Percentiles rank a stretch among this genome's conserved stretches.
Evolutionary conservation across 495 filamentous ascomycete genomes (phyloP).

Genomic region (Penicillium pancosmium): DNA sequence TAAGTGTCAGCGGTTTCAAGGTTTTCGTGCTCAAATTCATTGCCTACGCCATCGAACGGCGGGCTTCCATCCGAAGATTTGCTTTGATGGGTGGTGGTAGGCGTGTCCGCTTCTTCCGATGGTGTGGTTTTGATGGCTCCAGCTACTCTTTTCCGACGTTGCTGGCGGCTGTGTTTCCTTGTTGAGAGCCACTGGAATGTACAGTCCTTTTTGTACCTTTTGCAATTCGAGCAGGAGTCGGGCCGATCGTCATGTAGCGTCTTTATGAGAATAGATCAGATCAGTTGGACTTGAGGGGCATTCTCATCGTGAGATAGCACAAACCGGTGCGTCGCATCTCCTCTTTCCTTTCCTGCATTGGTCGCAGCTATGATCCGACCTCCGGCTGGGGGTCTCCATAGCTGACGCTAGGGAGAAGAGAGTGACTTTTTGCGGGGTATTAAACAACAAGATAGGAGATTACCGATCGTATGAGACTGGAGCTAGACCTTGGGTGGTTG

Average conservation of each 20-base stretch:
- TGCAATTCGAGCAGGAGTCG: slow-evolving; percentile 33
- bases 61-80: neutral
- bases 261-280: neutral
- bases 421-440: neutral
- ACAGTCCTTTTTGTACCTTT: slow-evolving; percentile 31
- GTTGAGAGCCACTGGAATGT: slow-evolving; percentile 33
- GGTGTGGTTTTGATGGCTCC: neutral
- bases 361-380: slow-evolving; percentile 46
- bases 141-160: neutral
- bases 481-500: neutral
- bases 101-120: neutral
- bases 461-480: neutral
- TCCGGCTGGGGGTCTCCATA: slow-evolving; percentile 16
- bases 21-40: neutral
- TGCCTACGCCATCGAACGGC: neutral
- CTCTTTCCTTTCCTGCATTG: slow-evolving; percentile 49
- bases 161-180: neutral
- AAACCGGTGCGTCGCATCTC: slow-evolving; percentile 42
- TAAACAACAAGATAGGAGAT: neutral
- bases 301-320: slow-evolving; percentile 3
- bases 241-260: slow-evolving; percentile 7
- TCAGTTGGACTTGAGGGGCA: neutral
- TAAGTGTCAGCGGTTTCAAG: no score
- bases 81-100: neutral
- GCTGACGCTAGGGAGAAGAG: neutral